Evolutionary conservation across 2,329 filamentous ascomycete genomes (phyloP), one percentile per base, ranked within the genome.

Genomic region (Parascedosporium putredinis): DNA sequence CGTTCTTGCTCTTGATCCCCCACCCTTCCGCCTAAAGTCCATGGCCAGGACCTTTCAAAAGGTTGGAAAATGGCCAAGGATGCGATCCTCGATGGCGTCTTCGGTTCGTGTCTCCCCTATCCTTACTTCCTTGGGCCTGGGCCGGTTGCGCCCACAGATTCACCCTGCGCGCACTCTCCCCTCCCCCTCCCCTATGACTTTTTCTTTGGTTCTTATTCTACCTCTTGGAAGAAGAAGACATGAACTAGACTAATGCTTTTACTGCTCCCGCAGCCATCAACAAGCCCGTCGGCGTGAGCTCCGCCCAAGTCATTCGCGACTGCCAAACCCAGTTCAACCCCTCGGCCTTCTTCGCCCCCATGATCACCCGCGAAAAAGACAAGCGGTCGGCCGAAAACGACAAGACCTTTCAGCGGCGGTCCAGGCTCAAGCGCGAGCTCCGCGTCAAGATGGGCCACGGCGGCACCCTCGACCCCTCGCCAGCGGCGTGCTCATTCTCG

Each of bases 381-480:
- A 72, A 70, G 45, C 77, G 79, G 51, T 65, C 72, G 14, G 67
- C 71, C 56, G 83, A 87, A 63, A 69, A 69, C 52, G 71, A 75
- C 51, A 70, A 72, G 51, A 79, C 84, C 62, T 75, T 75, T 56
- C 73, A 75, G 57, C 77, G 83, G 53, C 76, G 81, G 53, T 69
- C 70, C 55, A 68, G 67, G 44, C 73, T 75, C 54, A 78, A 79
- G 63, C 75, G 75, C 57, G 71, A 76, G 1, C 64, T 83, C 4
- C 79, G 87, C 54, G 84, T 97, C 57, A 98, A 97, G 72, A 86
- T 97, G 60, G 93, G 93, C 29, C 93, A 98, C 68, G 93, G 93
- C 53, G 93, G 93, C 40, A 98, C 93, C 2, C 77, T 98, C 16
- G 93, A 98, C 62, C 93, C 23, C 76, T 96, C 59, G 93, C 93